Evolutionary conservation across 2,329 filamentous ascomycete genomes (phyloP).

Genomic region (Cladophialophora bantiana): DNA sequence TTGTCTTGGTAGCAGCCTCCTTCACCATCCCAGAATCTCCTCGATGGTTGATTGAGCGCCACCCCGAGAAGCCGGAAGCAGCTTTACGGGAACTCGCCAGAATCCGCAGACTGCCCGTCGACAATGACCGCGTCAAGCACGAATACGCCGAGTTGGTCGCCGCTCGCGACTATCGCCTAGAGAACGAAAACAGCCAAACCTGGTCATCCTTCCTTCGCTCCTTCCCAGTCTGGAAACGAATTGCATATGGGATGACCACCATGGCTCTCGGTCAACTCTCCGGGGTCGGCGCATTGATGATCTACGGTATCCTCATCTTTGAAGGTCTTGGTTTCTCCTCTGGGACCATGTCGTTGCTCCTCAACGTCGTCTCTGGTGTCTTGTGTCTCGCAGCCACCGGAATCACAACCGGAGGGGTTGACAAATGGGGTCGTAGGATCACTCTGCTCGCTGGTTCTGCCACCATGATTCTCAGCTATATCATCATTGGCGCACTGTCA

Average conservation of each 20-base stretch:
- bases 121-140: too few species aligned
- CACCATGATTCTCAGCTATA: slow-evolving; percentile 21
- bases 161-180: too few species aligned
- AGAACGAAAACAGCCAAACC: too few species aligned
- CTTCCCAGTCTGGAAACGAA: slow-evolving; percentile 43
- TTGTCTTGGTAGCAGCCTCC: slow-evolving; percentile 47
- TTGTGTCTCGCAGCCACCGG: neutral
- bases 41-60: slow-evolving; percentile 47
- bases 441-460: slow-evolving; percentile 18
- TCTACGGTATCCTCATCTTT: slow-evolving; percentile 52
- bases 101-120: too few species aligned
- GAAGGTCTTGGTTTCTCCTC: slow-evolving; percentile 46
- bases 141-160: too few species aligned
- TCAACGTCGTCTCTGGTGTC: slow-evolving; percentile 21
- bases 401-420: slow-evolving; percentile 18
- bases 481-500: slow-evolving; percentile 22
- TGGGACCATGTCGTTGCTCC: slow-evolving; percentile 20
- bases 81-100: too few species aligned
- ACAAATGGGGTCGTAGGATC: slow-evolving; percentile 25
- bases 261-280: slow-evolving; percentile 45
- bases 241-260: slow-evolving; percentile 49
- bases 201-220: neutral
- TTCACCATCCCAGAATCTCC: slow-evolving; percentile 52
- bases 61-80: slow-evolving; percentile 35
- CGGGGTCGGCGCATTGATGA: slow-evolving; percentile 48